phyloP scores from a whole-genome alignment of 1,284 basidiomycete genomes.

The Butyriboletus appendiculatus region DNA sequence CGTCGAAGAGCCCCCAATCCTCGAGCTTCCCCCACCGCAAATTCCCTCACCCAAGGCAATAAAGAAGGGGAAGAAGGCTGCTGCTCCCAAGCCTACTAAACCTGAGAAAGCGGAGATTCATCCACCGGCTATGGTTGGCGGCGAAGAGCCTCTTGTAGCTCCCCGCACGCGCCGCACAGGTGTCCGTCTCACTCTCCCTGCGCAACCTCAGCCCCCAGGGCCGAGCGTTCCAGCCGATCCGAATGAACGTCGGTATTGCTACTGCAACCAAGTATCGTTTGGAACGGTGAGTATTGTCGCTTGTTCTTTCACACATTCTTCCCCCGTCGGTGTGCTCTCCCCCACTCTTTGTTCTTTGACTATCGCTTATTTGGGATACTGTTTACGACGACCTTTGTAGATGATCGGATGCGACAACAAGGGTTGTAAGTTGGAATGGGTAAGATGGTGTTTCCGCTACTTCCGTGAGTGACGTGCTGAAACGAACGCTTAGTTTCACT shows the following conservation, averaged over 20 bases:
- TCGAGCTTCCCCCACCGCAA: constrained; percentile 10
- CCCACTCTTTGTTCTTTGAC: not conserved
- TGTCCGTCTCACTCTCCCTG: constrained; percentile 46
- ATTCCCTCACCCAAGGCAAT: constrained; percentile 16
- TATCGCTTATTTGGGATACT: constrained; percentile 3
- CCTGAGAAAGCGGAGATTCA: constrained; percentile 23
- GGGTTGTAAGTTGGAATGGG: constrained; percentile 77
- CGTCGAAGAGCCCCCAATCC: constrained; percentile 22
- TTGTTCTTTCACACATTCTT: not conserved
- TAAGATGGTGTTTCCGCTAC: constrained; percentile 35
- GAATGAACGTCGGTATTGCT: constrained; percentile 69
- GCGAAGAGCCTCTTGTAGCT: constrained; percentile 12
- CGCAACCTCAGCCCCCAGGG: constrained; percentile 18
- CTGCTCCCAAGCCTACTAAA: constrained; percentile 17
- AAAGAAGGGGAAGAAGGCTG: constrained; percentile 24
- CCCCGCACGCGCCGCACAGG: constrained; percentile 26
- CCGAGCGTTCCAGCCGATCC: constrained; percentile 37
- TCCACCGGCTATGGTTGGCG: not conserved
- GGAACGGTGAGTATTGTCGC: constrained; percentile 58
- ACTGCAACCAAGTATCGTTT: constrained; percentile 73
- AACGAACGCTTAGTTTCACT: constrained; percentile 59
- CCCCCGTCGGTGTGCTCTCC: too few species aligned
- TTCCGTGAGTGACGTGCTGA: constrained; percentile 14
- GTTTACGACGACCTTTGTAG: constrained; percentile 39
- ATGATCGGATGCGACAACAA: constrained; percentile 83